Base-by-base conservation (phyloP, 1,284 basidiomycete species). In the Moesziomyces parantarcticus region DNA sequence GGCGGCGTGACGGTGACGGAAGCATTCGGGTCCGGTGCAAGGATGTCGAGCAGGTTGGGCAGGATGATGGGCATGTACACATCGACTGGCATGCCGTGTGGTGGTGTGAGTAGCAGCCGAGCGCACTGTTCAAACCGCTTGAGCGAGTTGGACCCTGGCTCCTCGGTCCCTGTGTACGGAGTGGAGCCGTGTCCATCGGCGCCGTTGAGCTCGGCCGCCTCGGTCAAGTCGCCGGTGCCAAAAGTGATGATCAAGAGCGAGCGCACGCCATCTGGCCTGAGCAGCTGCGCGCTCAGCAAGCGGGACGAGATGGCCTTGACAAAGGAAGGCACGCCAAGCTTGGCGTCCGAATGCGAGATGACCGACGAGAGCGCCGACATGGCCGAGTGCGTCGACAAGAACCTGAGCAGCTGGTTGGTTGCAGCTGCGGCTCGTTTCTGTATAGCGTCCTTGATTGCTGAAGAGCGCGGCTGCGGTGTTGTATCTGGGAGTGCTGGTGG, bases 241-340 rank as follows among this genome's bases (percentile, higher is more conserved):
- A 79, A 73, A 4, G 72, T 72, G 50, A 61, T 77, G 50, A 78
- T 65, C 26, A 81, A 58, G 9, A 81, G 61, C 7, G 76, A 67
- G 13, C 76, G 75, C 2, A 82, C 78, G 13, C 80, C 82, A n/a
- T 80, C 78, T 1, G 76, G 67, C 6, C 82, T 52, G 9, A 82
- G 54, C 2, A 83, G 75, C 55, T 83, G 82, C 16, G 72, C 70
- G 8, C 75, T 70, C 7, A 77, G 57, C 39, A 83, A 59, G 13
- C 77, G 68, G n/a, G 63, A 64, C 0, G 76, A 70, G 13, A 61
- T 40, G 5, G 70, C 14, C 32, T 61, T 66, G 57, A 79, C 68
- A 36, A 78, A 79, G 32, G 54, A 44, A 16, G 77, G 73, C 8
- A 64, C 57, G 26, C 60, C 59, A 1, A 47, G 67, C 26, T 50